phyloP scores from a whole-genome alignment of 2,329 filamentous ascomycete genomes.

The Exophiala bonariae region DNA sequence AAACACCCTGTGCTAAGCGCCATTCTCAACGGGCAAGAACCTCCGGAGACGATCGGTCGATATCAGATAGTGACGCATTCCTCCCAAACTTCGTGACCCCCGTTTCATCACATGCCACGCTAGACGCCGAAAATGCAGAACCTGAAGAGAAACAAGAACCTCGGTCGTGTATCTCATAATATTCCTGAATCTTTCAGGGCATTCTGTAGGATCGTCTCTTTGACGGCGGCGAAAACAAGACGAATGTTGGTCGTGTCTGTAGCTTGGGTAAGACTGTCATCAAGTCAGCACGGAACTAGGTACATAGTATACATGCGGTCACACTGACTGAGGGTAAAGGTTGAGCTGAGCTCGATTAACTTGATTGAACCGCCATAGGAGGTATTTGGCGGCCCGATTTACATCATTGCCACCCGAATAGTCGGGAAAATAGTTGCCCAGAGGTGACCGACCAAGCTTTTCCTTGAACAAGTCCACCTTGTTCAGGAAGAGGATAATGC shows the following conservation, averaged over 20 bases:
- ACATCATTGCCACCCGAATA: constrained; percentile 98
- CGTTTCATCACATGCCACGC: constrained; percentile 22
- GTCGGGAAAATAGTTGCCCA: constrained; percentile 95
- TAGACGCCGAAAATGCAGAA: constrained; percentile 22
- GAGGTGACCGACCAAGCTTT: constrained; percentile 83
- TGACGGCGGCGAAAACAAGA: constrained; percentile 95
- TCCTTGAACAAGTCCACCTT: constrained; percentile 98
- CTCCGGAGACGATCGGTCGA: background rate
- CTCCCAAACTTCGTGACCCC: constrained; percentile 19
- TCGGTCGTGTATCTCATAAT: constrained; percentile 56
- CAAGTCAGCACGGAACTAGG: constrained; percentile 28
- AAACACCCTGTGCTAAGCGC: constrained; percentile 14
- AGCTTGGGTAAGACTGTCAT: constrained; percentile 86
- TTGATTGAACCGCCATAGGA: constrained; percentile 98
- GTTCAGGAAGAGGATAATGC: constrained; percentile 97
- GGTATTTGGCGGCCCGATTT: constrained; percentile 95
- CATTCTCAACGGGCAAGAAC: constrained; percentile 10
- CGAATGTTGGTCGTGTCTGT: constrained; percentile 98
- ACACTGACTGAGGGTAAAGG: constrained; percentile 89
- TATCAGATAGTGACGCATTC: constrained; percentile 1
- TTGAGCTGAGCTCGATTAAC: constrained; percentile 96
- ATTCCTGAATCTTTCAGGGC: constrained; percentile 98
- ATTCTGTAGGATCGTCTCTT: constrained; percentile 98
- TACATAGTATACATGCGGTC: background rate
- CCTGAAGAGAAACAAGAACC: constrained; percentile 13